Evolutionary conservation across 441 rosid species (phyloP).

Genomic region (Gossypium lobatum): DNA sequence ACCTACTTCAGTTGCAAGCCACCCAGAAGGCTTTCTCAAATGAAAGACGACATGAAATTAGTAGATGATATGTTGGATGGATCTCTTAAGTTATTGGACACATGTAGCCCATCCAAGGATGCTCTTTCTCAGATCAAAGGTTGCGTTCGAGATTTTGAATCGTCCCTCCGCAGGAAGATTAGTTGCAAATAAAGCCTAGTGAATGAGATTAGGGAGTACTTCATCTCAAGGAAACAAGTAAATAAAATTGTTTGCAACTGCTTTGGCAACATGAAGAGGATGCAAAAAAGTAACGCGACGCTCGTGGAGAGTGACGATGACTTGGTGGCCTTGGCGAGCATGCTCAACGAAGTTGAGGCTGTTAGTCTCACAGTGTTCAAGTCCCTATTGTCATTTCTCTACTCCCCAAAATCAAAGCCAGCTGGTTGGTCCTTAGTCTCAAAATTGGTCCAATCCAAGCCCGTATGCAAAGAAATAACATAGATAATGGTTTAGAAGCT

Average conservation of each 20-base stretch:
- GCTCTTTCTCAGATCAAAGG: constrained; percentile 18
- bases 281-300: background rate
- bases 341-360: constrained; percentile 2
- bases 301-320: background rate
- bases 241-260: constrained; percentile 14
- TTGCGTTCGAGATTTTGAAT: constrained; percentile 15
- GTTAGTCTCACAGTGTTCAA: constrained; percentile 12
- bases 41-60: background rate
- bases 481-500: constrained; percentile 4
- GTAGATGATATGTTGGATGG: constrained; percentile 12
- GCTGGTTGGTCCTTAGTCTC: constrained; percentile 17
- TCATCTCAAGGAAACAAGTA: constrained; percentile 15
- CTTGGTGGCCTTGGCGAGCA: background rate
- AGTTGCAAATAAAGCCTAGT: constrained; percentile 10
- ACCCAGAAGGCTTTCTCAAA: constrained; percentile 8
- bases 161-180: constrained; percentile 16
- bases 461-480: background rate
- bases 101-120: constrained; percentile 16
- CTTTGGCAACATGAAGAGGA: constrained; percentile 11
- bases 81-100: constrained; percentile 23
- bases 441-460: constrained; percentile 16
- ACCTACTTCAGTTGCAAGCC: constrained; percentile 14
- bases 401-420: constrained; percentile 14
- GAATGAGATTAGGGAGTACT: constrained; percentile 15
- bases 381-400: constrained; percentile 14